Evolutionary conservation across 768 basidiomycete genomes (phyloP).

Genomic region (Leccinum variicolor): DNA sequence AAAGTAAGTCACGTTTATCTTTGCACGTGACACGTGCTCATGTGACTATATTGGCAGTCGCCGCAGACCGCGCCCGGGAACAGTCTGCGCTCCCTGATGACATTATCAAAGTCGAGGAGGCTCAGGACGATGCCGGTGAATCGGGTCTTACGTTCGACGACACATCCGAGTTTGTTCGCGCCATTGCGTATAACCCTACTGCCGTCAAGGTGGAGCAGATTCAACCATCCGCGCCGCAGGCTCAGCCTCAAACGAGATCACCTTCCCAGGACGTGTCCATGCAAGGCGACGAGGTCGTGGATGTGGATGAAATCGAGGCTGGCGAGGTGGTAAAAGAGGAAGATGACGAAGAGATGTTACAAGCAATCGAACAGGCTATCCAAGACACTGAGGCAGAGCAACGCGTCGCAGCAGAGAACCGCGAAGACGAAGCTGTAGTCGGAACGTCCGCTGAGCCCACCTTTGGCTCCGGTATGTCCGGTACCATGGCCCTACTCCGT

Average conservation of each 20-base stretch:
- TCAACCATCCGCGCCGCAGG: conserved; percentile 29
- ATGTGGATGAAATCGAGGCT: conserved; percentile 72
- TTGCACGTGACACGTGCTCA: background rate
- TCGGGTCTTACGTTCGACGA: conserved; percentile 86
- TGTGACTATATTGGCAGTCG: conserved; percentile 44
- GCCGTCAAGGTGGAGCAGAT: conserved; percentile 48
- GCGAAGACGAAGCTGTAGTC: conserved; percentile 30
- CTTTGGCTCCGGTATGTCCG: conserved; percentile 81
- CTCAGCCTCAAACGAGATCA: conserved; percentile 34
- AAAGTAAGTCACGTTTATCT: conserved; percentile 46
- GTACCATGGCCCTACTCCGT: conserved; percentile 83
- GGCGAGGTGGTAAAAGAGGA: conserved; percentile 85
- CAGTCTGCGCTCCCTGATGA: conserved; percentile 40
- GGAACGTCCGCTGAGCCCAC: conserved; percentile 78
- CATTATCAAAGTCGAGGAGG: conserved; percentile 46
- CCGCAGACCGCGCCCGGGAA: conserved; percentile 55
- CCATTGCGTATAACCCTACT: conserved; percentile 65
- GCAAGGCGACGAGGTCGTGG: conserved; percentile 52
- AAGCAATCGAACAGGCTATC: conserved; percentile 71
- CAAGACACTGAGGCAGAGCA: conserved; percentile 61
- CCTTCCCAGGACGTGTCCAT: conserved; percentile 54
- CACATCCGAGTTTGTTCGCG: conserved; percentile 93
- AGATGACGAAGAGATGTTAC: conserved; percentile 73
- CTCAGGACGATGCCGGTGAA: conserved; percentile 35
- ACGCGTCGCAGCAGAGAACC: conserved; percentile 31